These are phyloP conservation scores for Myriosclerotinia scirpicola DNA, from an alignment of 2,329 filamentous ascomycete species.

Conservation along the genomic window DNA sequence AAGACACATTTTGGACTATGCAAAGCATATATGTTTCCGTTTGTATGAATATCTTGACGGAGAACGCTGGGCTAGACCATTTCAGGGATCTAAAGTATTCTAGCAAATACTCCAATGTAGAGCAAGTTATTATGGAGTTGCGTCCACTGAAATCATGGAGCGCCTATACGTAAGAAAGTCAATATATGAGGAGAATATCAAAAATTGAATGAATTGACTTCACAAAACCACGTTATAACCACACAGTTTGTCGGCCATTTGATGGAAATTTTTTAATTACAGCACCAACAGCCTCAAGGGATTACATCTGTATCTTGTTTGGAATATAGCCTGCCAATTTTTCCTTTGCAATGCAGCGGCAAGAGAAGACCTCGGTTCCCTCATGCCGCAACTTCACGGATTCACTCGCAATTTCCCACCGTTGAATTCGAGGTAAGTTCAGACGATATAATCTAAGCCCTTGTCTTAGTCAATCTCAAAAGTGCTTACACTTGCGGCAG, in stretches of 20 bases:
- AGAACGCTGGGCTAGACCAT: neutral
- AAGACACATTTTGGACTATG: neutral
- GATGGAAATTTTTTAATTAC: neutral
- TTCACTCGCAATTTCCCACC: slow-evolving; percentile 2
- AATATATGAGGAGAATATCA: neutral
- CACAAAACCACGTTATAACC: neutral
- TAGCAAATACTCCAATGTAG: neutral
- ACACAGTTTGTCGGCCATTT: neutral
- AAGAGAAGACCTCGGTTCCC: neutral
- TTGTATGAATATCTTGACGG: neutral
- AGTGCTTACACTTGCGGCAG: neutral
- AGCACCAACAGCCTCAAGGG: neutral
- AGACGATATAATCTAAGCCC: neutral
- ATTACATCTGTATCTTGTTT: neutral
- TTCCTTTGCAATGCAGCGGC: neutral
- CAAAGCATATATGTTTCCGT: neutral
- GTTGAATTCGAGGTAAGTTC: neutral
- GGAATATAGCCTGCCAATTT: too few relatives aligned
- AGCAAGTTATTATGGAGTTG: neutral
- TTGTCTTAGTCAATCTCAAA: neutral
- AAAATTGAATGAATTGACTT: neutral
- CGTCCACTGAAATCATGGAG: neutral
- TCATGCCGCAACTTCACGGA: neutral
- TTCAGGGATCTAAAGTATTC: neutral
- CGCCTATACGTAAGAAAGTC: neutral